Conservation (phyloP, 345 rosid genomes). For the Aquilaria sinensis region DNA sequence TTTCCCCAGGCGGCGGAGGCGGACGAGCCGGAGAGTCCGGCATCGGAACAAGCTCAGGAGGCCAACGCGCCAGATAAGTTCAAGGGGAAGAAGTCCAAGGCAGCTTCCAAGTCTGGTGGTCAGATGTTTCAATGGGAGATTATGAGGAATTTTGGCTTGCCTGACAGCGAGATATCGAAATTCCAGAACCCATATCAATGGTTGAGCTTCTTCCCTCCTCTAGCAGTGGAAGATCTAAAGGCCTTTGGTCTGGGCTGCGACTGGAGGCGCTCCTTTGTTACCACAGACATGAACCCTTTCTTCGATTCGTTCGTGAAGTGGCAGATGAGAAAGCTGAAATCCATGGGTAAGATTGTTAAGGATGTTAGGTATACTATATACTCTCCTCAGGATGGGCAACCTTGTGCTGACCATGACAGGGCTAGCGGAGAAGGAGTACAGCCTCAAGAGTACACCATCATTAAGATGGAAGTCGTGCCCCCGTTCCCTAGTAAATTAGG, state of each 20-base stretch:
- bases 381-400: constrained; percentile 94
- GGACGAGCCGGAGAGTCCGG: constrained; percentile 7
- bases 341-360: constrained; percentile 85
- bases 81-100: too few species aligned
- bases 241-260: constrained; percentile 91
- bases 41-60: constrained; percentile 24
- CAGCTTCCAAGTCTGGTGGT: too few species aligned
- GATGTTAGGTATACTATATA: constrained; percentile 75
- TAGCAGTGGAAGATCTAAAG: constrained; percentile 68
- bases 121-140: too few species aligned
- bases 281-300: constrained; percentile 74
- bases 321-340: constrained; percentile 87
- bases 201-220: constrained; percentile 48
- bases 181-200: too few species aligned
- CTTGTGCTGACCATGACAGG: constrained; percentile 95
- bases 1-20: constrained; percentile 42
- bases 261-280: constrained; percentile 89
- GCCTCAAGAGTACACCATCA: constrained; percentile 90
- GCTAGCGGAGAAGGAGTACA: constrained; percentile 93
- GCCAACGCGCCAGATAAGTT: constrained; percentile 44
- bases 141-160: too few species aligned
- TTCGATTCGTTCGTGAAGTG: constrained; percentile 79
- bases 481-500: constrained; percentile 68
- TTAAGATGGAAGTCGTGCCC: constrained; percentile 76
- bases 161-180: too few species aligned